A percentile compares a stretch with the other conserved stretches of the same genome.
Conservation (phyloP, 2,329 filamentous ascomycete genomes). For the Zarea fungicola region DNA sequence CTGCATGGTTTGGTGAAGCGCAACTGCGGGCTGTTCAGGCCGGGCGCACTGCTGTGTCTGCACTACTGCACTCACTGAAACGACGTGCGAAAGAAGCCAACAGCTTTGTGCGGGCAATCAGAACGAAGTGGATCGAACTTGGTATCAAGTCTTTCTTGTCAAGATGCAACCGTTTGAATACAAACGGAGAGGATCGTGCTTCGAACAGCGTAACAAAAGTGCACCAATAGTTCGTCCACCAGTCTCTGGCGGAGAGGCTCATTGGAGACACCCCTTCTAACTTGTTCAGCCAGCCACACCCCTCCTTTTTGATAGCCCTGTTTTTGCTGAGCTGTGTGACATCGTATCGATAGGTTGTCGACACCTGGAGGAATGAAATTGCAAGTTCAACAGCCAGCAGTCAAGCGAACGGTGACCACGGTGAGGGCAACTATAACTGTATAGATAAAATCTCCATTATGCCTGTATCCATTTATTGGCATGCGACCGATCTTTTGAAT, state of each 20-base stretch:
- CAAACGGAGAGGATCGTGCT: not conserved
- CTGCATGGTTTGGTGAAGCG: not conserved
- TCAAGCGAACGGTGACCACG: not conserved
- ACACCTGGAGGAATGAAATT: not conserved
- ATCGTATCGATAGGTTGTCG: not conserved
- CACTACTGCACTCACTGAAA: not conserved
- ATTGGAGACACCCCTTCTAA: not conserved
- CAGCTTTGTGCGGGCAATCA: not conserved
- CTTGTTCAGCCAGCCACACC: not conserved
- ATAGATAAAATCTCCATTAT: not conserved
- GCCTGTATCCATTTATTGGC: not conserved
- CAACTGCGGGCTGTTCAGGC: not conserved
- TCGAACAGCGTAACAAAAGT: too few relatives aligned
- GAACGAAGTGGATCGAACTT: not conserved
- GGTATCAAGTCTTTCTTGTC: not conserved
- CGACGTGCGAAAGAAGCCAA: not conserved
- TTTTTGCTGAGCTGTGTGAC: not conserved
- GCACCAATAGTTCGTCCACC: too few relatives aligned
- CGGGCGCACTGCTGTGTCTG: not conserved
- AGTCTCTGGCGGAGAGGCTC: too few relatives aligned
- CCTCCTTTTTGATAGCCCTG: not conserved
- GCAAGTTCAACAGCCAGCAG: not conserved
- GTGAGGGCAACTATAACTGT: not conserved
- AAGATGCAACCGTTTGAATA: not conserved
- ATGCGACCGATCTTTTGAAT: not conserved